Percentiles rank a stretch among this genome's conserved stretches.
phyloP scores from a whole-genome alignment of 352 stramenopile species.

The Pythium pyrilobum region DNA sequence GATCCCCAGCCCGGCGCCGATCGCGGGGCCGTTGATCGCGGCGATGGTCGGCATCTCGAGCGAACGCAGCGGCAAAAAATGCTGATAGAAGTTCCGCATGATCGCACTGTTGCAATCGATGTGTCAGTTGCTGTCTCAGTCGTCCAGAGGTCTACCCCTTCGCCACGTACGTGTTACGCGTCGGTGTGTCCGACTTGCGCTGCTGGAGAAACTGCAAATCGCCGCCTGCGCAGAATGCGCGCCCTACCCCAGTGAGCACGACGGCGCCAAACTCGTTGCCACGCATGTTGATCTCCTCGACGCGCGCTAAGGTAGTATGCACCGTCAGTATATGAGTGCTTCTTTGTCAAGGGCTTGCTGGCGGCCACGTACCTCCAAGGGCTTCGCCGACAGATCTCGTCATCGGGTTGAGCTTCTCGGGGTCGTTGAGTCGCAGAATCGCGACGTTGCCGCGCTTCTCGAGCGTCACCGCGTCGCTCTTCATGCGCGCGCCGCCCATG shows the following conservation, averaged over 20 bases:
- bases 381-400: constrained; percentile 77
- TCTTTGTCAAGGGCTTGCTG: too few species aligned
- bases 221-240: constrained; percentile 84
- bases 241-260: constrained; percentile 67
- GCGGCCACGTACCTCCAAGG: constrained; percentile 34
- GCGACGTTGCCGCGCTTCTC: constrained; percentile 40
- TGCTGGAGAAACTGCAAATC: constrained; percentile 79
- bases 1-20: constrained; percentile 74
- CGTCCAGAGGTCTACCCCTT: too few species aligned
- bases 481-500: constrained; percentile 11
- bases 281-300: constrained; percentile 44
- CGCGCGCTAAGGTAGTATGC: constrained; percentile 16
- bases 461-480: constrained; percentile 42
- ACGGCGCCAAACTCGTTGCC: constrained; percentile 57
- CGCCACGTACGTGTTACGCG: constrained; percentile 52
- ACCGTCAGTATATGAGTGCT: too few species aligned
- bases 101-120: constrained; percentile 25
- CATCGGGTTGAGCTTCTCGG: constrained; percentile 83
- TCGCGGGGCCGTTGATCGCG: constrained; percentile 82
- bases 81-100: constrained; percentile 83
- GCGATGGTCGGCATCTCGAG: constrained; percentile 80
- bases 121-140: not conserved
- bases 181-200: constrained; percentile 54
- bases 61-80: constrained; percentile 74
- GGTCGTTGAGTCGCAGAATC: constrained; percentile 68